Evolutionary conservation across 768 basidiomycete genomes (phyloP), one percentile per base, ranked within the genome.

Genomic region (Lyophyllum shimeji): DNA sequence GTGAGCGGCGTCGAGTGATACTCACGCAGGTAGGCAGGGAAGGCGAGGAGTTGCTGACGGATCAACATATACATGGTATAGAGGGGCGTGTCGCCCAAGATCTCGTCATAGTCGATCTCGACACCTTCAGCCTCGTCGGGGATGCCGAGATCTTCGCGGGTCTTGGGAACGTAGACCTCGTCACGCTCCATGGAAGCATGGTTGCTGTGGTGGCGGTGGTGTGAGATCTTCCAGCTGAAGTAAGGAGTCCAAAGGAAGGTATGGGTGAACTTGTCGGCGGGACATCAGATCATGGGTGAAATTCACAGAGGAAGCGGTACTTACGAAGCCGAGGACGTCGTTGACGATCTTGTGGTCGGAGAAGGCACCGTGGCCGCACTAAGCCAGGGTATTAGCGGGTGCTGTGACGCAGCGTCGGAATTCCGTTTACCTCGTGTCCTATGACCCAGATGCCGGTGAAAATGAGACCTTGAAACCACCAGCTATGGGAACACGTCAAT

Each of bases 381-480:
- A 53, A 25, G 43, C 13, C 37, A 21, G 50, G 46, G n/a, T 37
- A 25, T 56, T 23, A 25, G 58, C 25, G 52, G 21, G 53, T 52
- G 29, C 47, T 20, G 24, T 31, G 25, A 12, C 46, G 5, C 50
- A 50, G 50, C 8, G 18, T 27, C 18, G 39, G 34, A 20, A 24
- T 47, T 48, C 21, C 8, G 51, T 66, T 23, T 51, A 80, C 81
- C 67, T 84, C 82, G 56, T 84, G 82, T 18, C 82, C 82, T 43
- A 84, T 81, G 27, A 83, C 81, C 82, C 82, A 84, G 37, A 83
- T 73, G 7, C 82, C 82, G 3, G 81, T 81, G 55, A 83, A 78
- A 27, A 81, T 76, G n/a, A 83, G 73, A 15, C 81, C 81, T 65
- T 84, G 82, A 63, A 82, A 82, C 82, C 82, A 84, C 81, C 82